Conservation (phyloP, 352 stramenopile species). For the Phytophthora ohioensis region DNA sequence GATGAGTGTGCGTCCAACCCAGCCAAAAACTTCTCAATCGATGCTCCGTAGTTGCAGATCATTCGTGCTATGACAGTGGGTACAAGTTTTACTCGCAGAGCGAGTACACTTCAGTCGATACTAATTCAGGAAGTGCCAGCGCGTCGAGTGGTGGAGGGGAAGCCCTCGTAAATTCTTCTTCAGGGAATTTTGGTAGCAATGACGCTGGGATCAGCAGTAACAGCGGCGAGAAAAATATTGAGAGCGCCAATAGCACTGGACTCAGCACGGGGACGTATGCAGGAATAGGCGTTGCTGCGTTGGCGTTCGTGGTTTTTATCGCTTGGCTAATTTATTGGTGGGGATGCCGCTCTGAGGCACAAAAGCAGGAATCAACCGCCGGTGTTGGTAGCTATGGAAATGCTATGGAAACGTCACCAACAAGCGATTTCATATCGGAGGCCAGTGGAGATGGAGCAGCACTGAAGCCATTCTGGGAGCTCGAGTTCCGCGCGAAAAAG, state of each 20-base stretch:
- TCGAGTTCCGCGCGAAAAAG: constrained; percentile 41
- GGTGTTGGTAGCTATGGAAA: background rate
- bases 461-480: constrained; percentile 32
- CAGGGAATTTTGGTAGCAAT: background rate
- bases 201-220: background rate
- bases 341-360: background rate
- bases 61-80: constrained; percentile 15
- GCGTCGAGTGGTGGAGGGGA: background rate
- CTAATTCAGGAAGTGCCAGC: no score
- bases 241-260: background rate
- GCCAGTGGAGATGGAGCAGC: background rate
- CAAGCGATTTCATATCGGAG: background rate
- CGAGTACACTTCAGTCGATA: constrained; percentile 15
- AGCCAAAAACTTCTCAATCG: constrained; percentile 5
- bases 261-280: background rate
- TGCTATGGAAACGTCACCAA: background rate
- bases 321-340: background rate
- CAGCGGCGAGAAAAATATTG: background rate
- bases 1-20: constrained; percentile 1
- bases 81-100: constrained; percentile 24
- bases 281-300: background rate
- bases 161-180: background rate
- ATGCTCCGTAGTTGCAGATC: constrained; percentile 3
- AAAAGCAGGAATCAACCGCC: background rate
- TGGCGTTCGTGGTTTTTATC: background rate